Evolutionary conservation across 805 yeast species (phyloP), one percentile per base, ranked within the genome.

Genomic region (Ogataea trehalophila): DNA sequence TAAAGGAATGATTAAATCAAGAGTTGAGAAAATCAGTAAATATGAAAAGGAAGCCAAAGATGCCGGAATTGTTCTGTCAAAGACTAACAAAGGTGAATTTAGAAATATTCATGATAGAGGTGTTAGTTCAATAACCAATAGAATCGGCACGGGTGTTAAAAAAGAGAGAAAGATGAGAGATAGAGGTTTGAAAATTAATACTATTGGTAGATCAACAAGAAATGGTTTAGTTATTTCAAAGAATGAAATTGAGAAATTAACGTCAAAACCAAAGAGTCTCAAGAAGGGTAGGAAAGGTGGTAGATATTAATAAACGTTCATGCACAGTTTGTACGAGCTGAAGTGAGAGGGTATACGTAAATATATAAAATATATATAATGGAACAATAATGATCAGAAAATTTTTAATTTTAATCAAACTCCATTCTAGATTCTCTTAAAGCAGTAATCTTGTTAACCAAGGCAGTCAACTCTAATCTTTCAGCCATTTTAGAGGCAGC

Each of bases 401-500:
- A 29, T 42, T 8, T 43, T 37, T 1, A 40, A 45, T 37, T 39
- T 39, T 4, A 54, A 35, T 64, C 65, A 22, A 62, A 51, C 5
- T 59, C 70, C 72, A 73, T 68, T 55, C 75, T 65, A 42, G 70
- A 70, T 52, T 82, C 87, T 49, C 84, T 68, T 36, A 80, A 56
- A 48, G 76, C 73, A 48, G 73, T 75, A 36, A 85, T 76, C 59
- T 74, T 74, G 49, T 75, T 78, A 0, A 80, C 81, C 49, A 86
- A 61, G 1, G 68, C 59, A 15, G 70, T 67, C 59, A 81, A 63
- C 33, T 79, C 83, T 46, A 80, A 75, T 50, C 96, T 76, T 59
- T 87, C 87, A 0, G 96, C 89, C 46, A 92, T 87, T 66, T 85
- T 85, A 14, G 79, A 71, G 1, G 97, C 96, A 0, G 97, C 97